phyloP scores from a whole-genome alignment of 352 stramenopile genomes.

The Phytophthora sojae region DNA sequence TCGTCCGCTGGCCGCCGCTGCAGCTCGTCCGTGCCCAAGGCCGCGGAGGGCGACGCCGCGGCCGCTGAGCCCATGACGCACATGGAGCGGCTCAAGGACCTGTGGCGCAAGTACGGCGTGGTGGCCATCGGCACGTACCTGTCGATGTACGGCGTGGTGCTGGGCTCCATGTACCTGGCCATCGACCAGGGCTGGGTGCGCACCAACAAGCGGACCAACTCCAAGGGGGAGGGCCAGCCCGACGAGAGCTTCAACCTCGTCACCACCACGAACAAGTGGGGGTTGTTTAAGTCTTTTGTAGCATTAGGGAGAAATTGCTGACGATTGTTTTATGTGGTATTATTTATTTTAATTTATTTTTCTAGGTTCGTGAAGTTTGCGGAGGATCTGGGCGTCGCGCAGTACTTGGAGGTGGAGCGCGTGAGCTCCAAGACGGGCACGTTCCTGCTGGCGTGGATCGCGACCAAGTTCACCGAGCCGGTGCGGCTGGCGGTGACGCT shows the following conservation, averaged over 20 bases:
- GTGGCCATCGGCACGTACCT: conserved; percentile 88
- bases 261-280: conserved; percentile 83
- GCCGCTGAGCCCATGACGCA: conserved; percentile 38
- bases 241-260: conserved; percentile 79
- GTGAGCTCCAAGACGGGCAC: conserved; percentile 85
- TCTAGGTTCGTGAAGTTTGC: conserved; percentile 70
- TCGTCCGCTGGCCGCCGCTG: conserved; percentile 21
- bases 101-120: conserved; percentile 87
- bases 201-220: conserved; percentile 49
- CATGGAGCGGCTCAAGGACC: conserved; percentile 71
- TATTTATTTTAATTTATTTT: background rate
- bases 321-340: background rate
- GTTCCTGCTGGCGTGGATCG: conserved; percentile 86
- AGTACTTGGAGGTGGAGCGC: conserved; percentile 82
- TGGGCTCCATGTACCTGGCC: conserved; percentile 83
- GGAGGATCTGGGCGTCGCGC: conserved; percentile 75
- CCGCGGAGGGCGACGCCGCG: conserved; percentile 5
- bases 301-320: background rate
- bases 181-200: conserved; percentile 85
- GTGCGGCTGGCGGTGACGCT: conserved; percentile 81
- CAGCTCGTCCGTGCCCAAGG: conserved; percentile 37
- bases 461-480: conserved; percentile 90
- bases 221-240: conserved; percentile 22
- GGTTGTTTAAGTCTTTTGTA: background rate
- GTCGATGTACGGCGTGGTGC: conserved; percentile 75